Base-by-base conservation (phyloP, 2,329 filamentous ascomycete genomes). In the Fusarium pseudocircinatum region DNA sequence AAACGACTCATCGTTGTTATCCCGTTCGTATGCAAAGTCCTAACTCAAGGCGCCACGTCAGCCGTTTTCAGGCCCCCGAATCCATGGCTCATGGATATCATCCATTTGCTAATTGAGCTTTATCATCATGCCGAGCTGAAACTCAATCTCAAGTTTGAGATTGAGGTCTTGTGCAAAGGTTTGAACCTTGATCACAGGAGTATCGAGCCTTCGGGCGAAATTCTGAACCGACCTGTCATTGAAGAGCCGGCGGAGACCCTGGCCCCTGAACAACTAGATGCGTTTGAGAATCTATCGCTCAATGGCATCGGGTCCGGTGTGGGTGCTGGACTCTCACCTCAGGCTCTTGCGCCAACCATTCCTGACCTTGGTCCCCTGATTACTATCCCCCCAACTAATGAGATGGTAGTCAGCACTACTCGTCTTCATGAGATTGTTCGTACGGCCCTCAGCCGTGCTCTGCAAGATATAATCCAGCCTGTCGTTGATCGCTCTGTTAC, bases 401-500 rank as follows among this genome's bases (percentile, higher is more conserved):
- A 93, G 81, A 91, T 94, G 87, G 89, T 96, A 75, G 88, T 96
- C 73, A 92, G 91, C 81, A 86, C 92, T 69, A 85, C 87, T 59
- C 89, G 93, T 18, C 82, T 92, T 53, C 89, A 91, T 70, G 89
- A 91, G 75, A 97, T 98, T 75, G 94, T 98, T 63, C 90, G 93
- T 73, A 92, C 88, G 52, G 95, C 97, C 42, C 93, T 98, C 60
- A 94, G 94, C 52, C 93, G 95, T 68, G 96, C 97, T 37, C 92
- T 99, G 46, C 92, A 94, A 67, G 97, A 99, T 79, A 99, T 99
- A 63, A 98, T 99, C 69, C 94, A 96, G 60, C 97, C 96, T 30
- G 96, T 99, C 4, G 97, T 99, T 20, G 97, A 99, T 81, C 90
- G 96, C 61, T 99, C 96, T 5, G 96, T 99, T 43, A 98, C 97